Base-by-base conservation (phyloP, 352 stramenopile genomes). In the Achlya hypogyna region DNA sequence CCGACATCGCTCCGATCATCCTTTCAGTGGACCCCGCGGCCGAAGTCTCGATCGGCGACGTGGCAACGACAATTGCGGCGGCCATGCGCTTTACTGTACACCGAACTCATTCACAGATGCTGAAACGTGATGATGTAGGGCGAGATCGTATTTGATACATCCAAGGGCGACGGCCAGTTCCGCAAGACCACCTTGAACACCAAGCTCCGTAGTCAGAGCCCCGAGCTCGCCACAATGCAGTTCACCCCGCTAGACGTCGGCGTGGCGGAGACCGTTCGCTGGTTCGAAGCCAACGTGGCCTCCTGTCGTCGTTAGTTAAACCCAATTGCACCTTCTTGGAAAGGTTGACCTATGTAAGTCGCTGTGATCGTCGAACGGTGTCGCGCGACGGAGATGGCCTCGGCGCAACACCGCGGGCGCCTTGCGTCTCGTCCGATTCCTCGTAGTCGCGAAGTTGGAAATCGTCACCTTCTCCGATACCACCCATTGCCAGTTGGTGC, bases 141-240 rank as follows among this genome's bases (percentile, higher is more conserved):
- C 14, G 74, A 96, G 18, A 73, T 97, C 27, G 71, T 93, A 18
- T 96, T 98, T 65, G 91, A 99, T 75, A 95, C 84, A 5, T 87
- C 72, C 35, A 98, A 98, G 73, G 82, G 91, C n/a, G 96, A 99
- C 76, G 97, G 97, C 5, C 97, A 99, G 78, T 98, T 96, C 81
- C 99, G 99, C 81, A 99, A 99, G 82, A 99, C 97, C 16, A 96
- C 96, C 3, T 96, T 81, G 71, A 99, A 99, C 72, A 89, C 80
- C 20, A 99, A 98, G 71, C 77, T 99, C 68, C 85, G 91, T 25
- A 72, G 68, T 38, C 84, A 93, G 27, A 71, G 86, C 43, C 95
- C 96, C 4, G 86, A 95, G 73, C 40, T 62, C 29, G 49, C 10
- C 4, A 69, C 77, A 8, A 98, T 98, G 71, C 69, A 97, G 71